phyloP scores from a whole-genome alignment of 306 rosid genomes.

The Ochetophila trinervis region DNA sequence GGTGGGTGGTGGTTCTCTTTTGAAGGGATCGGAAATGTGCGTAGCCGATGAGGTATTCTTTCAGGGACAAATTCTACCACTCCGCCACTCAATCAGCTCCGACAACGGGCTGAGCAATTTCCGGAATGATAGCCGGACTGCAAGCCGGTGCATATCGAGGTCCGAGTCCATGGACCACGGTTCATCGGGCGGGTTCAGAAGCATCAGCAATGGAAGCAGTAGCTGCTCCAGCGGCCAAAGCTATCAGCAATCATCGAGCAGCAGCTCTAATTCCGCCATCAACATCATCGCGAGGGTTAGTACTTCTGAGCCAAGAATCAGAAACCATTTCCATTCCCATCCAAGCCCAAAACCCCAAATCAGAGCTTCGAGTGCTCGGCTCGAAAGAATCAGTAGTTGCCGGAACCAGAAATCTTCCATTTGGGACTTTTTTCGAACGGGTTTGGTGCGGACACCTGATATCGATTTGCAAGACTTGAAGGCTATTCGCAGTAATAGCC shows the following conservation, averaged over 20 bases:
- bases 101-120: slow-evolving; percentile 21
- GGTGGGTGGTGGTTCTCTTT: slow-evolving; percentile 26
- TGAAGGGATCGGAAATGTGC: slow-evolving; percentile 65
- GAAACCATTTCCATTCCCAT: slow-evolving; percentile 59
- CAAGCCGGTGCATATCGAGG: slow-evolving; percentile 25
- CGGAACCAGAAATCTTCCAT: slow-evolving; percentile 51
- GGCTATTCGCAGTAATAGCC: slow-evolving; percentile 35
- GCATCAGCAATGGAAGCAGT: slow-evolving; percentile 41
- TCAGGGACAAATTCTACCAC: slow-evolving; percentile 72
- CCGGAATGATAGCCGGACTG: not conserved
- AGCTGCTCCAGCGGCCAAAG: slow-evolving; percentile 41
- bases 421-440: slow-evolving; percentile 75
- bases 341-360: slow-evolving; percentile 85
- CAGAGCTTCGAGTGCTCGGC: slow-evolving; percentile 28
- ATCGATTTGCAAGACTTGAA: slow-evolving; percentile 60
- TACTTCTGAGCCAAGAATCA: slow-evolving; percentile 29
- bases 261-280: slow-evolving; percentile 19
- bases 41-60: slow-evolving; percentile 79
- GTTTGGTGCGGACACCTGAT: slow-evolving; percentile 70
- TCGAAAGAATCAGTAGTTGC: slow-evolving; percentile 28
- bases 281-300: slow-evolving; percentile 13
- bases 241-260: slow-evolving; percentile 47
- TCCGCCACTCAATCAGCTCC: slow-evolving; percentile 55
- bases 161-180: slow-evolving; percentile 39
- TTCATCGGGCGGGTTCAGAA: slow-evolving; percentile 25